phyloP scores from a whole-genome alignment of 2,329 filamentous ascomycete species.

The Thyridium curvatum region DNA sequence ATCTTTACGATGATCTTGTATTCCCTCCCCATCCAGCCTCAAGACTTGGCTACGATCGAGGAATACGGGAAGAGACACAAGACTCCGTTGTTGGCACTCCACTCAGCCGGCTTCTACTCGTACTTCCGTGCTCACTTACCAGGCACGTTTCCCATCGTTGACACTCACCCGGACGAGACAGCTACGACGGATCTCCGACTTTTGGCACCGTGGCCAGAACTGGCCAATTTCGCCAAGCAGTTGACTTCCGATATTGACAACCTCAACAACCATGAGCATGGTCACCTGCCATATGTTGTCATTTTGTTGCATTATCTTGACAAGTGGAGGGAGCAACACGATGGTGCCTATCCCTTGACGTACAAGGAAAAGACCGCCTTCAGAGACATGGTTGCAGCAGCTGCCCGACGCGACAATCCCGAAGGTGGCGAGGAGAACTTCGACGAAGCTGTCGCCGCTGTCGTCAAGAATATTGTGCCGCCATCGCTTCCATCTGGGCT shows the following conservation, averaged over 20 bases:
- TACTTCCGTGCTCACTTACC: conserved; percentile 78
- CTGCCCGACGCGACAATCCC: conserved; percentile 63
- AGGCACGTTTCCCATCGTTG: conserved; percentile 81
- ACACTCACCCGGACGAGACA: conserved; percentile 88
- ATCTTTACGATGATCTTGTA: conserved; percentile 50
- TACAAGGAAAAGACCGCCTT: conserved; percentile 88
- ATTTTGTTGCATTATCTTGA: conserved; percentile 78
- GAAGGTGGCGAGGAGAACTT: conserved; percentile 96
- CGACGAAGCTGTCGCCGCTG: conserved; percentile 81
- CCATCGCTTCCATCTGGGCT: conserved; percentile 64
- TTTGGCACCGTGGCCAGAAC: conserved; percentile 78
- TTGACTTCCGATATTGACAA: conserved; percentile 64
- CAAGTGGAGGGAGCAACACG: conserved; percentile 68
- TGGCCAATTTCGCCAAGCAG: conserved; percentile 58
- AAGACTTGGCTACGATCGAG: conserved; percentile 37
- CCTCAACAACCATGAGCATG: conserved; percentile 75
- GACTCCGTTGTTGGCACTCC: conserved; percentile 73
- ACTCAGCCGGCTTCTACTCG: conserved; percentile 88
- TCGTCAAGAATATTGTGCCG: conserved; percentile 76
- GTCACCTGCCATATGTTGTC: conserved; percentile 82
- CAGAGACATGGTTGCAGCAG: conserved; percentile 59
- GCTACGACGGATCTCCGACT: conserved; percentile 81
- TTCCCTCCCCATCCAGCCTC: conserved; percentile 39
- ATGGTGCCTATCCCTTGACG: conserved; percentile 60
- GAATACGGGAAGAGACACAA: conserved; percentile 45